Conservation (phyloP, 345 rosid species). For the Aquilaria sinensis region DNA sequence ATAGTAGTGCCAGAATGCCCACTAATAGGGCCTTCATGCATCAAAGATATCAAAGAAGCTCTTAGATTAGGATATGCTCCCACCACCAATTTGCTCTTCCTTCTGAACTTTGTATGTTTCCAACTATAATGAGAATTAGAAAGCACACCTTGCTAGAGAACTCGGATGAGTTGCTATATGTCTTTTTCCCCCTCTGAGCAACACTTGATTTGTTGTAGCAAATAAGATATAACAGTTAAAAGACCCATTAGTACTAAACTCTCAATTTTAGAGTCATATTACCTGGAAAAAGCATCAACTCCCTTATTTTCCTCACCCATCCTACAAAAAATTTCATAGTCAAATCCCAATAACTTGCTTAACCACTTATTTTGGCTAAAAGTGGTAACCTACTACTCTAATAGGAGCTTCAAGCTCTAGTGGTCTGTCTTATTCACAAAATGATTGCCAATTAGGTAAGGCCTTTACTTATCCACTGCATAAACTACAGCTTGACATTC, state of each 20-base stretch:
- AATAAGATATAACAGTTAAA: not conserved
- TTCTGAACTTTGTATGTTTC: too few relatives aligned
- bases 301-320: not conserved
- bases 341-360: not conserved
- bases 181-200: not conserved
- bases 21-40: not conserved
- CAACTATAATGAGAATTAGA: too few relatives aligned
- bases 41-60: not conserved
- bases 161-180: not conserved
- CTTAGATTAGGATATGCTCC: too few relatives aligned
- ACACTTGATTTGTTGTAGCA: too few relatives aligned
- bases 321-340: not conserved
- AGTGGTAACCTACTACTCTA: not conserved
- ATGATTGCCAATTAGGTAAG: not conserved
- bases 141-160: too few relatives aligned
- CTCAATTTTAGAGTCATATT: too few relatives aligned
- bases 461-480: not conserved
- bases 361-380: not conserved
- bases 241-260: not conserved
- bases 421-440: not conserved
- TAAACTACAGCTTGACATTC: not conserved
- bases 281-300: not conserved
- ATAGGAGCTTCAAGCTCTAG: not conserved
- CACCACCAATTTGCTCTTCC: too few relatives aligned
- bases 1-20: not conserved